A percentile compares a stretch with the other conserved stretches of the same genome.
phyloP scores from a whole-genome alignment of 768 basidiomycete genomes.

The Hericium rajendrae region DNA sequence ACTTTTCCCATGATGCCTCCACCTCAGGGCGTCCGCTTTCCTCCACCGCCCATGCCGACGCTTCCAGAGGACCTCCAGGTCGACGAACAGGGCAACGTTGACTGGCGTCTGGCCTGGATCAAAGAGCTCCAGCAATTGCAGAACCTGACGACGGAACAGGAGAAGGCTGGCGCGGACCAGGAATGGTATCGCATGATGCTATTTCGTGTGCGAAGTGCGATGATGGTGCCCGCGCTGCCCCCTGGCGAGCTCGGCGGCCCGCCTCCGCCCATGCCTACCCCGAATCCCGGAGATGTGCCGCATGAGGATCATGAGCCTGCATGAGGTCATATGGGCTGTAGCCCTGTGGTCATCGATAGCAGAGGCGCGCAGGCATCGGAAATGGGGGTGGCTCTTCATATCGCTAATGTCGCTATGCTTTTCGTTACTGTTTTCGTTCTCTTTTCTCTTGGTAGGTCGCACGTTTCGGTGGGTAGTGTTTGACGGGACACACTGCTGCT shows the following conservation, averaged over 20 bases:
- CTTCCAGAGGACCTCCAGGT: conserved; percentile 54
- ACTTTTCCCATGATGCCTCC: conserved; percentile 43
- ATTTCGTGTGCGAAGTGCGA: conserved; percentile 61
- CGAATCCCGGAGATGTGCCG: conserved; percentile 9
- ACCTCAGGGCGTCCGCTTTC: conserved; percentile 51
- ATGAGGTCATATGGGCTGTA: conserved; percentile 1
- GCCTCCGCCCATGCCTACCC: conserved; percentile 9
- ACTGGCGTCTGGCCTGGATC: conserved; percentile 73
- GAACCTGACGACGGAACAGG: conserved; percentile 71
- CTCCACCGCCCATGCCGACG: conserved; percentile 51
- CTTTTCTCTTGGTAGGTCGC: no score
- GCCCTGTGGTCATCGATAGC: no score
- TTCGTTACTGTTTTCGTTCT: background rate
- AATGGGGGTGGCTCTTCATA: background rate
- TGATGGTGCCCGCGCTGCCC: conserved; percentile 40
- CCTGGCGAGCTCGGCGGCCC: conserved; percentile 8
- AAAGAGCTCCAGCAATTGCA: conserved; percentile 73
- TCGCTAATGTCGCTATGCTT: background rate
- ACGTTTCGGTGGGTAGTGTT: no score
- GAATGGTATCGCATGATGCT: conserved; percentile 88
- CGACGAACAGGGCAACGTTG: conserved; percentile 71
- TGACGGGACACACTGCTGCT: no score
- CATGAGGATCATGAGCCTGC: conserved; percentile 11
- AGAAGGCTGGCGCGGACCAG: conserved; percentile 69
- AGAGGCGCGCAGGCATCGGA: no score